Evolutionary conservation across 495 filamentous ascomycete species (phyloP).

Genomic region (Penicillium parvum): DNA sequence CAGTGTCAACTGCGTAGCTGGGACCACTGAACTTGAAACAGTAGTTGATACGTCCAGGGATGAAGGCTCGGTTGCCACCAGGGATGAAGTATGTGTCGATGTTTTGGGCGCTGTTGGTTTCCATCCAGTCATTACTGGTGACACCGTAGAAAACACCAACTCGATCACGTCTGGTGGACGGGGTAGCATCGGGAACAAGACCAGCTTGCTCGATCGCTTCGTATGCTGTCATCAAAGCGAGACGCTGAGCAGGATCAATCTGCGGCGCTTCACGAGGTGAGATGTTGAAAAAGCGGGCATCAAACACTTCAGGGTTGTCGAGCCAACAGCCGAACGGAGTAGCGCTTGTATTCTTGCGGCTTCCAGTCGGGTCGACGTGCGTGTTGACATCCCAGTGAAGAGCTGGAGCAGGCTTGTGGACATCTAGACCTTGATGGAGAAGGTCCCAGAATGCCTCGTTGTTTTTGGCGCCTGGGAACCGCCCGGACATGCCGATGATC

Average conservation of each 20-base stretch:
- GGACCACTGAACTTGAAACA: constrained; percentile 80
- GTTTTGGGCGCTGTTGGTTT: constrained; percentile 76
- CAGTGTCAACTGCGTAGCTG: constrained; percentile 75
- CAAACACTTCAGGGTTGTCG: constrained; percentile 72
- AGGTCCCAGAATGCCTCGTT: constrained; percentile 64
- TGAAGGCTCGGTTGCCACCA: constrained; percentile 76
- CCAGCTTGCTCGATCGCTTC: constrained; percentile 85
- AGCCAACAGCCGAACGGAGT: constrained; percentile 81
- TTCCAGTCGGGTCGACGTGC: constrained; percentile 66
- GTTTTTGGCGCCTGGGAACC: constrained; percentile 60
- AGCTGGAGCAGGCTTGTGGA: constrained; percentile 47
- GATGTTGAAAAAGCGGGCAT: constrained; percentile 86
- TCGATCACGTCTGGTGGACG: constrained; percentile 68
- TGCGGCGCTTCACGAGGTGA: constrained; percentile 81
- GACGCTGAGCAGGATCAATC: constrained; percentile 79
- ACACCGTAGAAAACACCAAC: constrained; percentile 85
- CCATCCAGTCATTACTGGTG: constrained; percentile 81
- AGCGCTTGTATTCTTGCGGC: constrained; percentile 64
- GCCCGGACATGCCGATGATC: constrained; percentile 67
- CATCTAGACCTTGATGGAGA: constrained; percentile 55
- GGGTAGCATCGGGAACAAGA: constrained; percentile 72
- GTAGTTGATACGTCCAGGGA: constrained; percentile 75
- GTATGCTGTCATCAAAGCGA: constrained; percentile 74
- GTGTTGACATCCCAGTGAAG: constrained; percentile 70
- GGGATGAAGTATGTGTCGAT: constrained; percentile 89